phyloP scores from a whole-genome alignment of 75 land plant genomes.

The Ceratopteris richardii region DNA sequence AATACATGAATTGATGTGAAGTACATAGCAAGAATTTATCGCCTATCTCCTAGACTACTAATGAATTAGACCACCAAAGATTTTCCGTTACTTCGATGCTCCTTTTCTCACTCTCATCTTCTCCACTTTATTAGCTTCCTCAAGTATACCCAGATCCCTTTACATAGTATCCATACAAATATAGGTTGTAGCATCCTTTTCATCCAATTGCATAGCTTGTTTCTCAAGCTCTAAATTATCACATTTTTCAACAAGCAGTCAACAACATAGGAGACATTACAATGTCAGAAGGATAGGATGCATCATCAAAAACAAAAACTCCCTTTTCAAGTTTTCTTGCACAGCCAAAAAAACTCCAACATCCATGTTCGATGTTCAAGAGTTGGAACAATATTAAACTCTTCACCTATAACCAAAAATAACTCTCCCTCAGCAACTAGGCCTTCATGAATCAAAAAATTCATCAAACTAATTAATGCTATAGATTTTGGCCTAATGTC shows the following conservation, averaged over 20 bases:
- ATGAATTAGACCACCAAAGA: too few relatives aligned
- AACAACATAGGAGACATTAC: background rate
- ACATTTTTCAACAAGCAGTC: background rate
- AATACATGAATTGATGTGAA: too few relatives aligned
- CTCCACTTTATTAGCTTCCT: background rate
- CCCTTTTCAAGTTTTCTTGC: slow-evolving; percentile 15
- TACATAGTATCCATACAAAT: slow-evolving; percentile 3
- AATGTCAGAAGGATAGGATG: background rate
- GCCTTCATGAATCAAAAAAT: slow-evolving; percentile 9
- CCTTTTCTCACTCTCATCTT: too few relatives aligned
- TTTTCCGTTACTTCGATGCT: too few relatives aligned
- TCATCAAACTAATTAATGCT: slow-evolving; percentile 1
- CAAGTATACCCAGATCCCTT: background rate
- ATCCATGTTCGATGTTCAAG: slow-evolving; percentile 8
- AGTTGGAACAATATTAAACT: slow-evolving; percentile 2
- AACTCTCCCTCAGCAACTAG: slow-evolving; percentile 6
- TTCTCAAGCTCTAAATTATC: slow-evolving; percentile 1
- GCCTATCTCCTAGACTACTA: too few relatives aligned
- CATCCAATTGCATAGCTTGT: background rate
- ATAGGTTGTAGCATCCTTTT: background rate
- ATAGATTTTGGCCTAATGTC: background rate
- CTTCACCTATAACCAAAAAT: slow-evolving; percentile 1
- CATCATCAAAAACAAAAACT: background rate
- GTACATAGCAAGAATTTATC: too few relatives aligned
- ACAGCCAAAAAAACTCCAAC: slow-evolving; percentile 16